phyloP scores from a whole-genome alignment of 2,329 filamentous ascomycete genomes.

The Seiridium unicorne region DNA sequence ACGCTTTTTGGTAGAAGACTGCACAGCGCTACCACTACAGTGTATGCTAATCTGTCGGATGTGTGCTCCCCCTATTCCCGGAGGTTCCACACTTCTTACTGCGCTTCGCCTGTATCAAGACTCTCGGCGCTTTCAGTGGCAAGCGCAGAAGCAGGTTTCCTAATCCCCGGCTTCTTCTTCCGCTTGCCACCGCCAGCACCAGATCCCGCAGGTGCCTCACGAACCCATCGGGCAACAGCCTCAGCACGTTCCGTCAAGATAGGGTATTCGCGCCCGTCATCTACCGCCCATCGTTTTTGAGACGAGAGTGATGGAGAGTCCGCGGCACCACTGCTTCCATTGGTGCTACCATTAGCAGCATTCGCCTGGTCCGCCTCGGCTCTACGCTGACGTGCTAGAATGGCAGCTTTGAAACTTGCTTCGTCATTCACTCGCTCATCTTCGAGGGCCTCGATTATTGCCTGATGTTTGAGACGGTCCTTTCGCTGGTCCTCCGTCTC shows the following conservation, averaged over 20 bases:
- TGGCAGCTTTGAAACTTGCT: conserved; percentile 61
- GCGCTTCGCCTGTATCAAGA: not conserved
- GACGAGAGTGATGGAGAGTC: conserved; percentile 19
- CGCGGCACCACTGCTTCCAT: conserved; percentile 2
- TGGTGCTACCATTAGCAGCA: conserved; percentile 17
- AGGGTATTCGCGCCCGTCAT: conserved; percentile 67
- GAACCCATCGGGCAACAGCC: conserved; percentile 68
- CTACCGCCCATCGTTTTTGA: conserved; percentile 59
- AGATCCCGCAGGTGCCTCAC: conserved; percentile 46
- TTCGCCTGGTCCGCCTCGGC: conserved; percentile 51
- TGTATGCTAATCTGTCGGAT: not conserved
- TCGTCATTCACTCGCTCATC: conserved; percentile 70
- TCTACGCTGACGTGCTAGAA: conserved; percentile 58
- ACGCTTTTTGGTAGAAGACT: not conserved
- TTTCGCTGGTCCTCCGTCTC: conserved; percentile 53
- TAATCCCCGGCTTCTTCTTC: conserved; percentile 28
- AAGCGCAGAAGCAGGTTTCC: conserved; percentile 13
- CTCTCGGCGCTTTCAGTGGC: not conserved
- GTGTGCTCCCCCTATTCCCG: not conserved
- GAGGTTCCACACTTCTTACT: not conserved
- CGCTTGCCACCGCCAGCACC: conserved; percentile 24
- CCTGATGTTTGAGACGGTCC: conserved; percentile 61
- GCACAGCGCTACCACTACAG: not conserved
- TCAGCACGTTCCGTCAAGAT: conserved; percentile 69
- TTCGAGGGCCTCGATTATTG: conserved; percentile 64